Evolutionary conservation across 345 rosid genomes (phyloP), one percentile per base, ranked within the genome.

Genomic region (Moricandia arvensis): DNA sequence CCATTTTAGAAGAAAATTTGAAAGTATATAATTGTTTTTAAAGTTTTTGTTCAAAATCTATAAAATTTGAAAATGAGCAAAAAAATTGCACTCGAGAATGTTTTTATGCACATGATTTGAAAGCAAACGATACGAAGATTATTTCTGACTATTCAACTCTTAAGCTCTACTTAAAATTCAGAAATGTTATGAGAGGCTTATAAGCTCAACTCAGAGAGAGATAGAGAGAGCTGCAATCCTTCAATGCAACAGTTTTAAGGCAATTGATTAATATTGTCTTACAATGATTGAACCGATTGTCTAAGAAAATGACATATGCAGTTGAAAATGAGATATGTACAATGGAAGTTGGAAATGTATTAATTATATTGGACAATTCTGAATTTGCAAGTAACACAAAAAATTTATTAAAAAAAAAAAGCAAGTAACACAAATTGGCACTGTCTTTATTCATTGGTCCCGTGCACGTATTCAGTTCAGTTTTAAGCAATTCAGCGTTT

Each of bases 391-490:
- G 69, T 49, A 21, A 72, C 35, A 34, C 35, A 53, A 35, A 51
- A 21, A 21, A 0, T 21, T 21, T 21, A 21, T 21, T n/a, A n/a
- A n/a, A n/a, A 21, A 0, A 21, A 21, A 21, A 21, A 21, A 21
- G 24, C 24, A 21, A 21, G 24, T 21, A 21, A 21, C 24, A 21
- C 24, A 21, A 21, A 21, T 54, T 37, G 55, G 27, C 69, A 33
- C 9, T 49, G 54, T 43, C 54, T 3, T 63, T 34, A 26, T 53
- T 35, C 37, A 35, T 53, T 63, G 69, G 57, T 63, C 76, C 43
- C 70, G 76, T 73, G 63, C 41, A 63, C 76, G 70, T 73, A 53
- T 63, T 27, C 29, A 26, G 55, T 54, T 73, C 51, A n/a, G 13
- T 72, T 63, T 72, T 61, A 21, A 35, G 17, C 15, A 34, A 4